A percentile compares a stretch with the other conserved stretches of the same genome.
Evolutionary conservation across 169 alveolate genomes (phyloP).

Genomic region (Ichthyophthirius multifiliis): DNA sequence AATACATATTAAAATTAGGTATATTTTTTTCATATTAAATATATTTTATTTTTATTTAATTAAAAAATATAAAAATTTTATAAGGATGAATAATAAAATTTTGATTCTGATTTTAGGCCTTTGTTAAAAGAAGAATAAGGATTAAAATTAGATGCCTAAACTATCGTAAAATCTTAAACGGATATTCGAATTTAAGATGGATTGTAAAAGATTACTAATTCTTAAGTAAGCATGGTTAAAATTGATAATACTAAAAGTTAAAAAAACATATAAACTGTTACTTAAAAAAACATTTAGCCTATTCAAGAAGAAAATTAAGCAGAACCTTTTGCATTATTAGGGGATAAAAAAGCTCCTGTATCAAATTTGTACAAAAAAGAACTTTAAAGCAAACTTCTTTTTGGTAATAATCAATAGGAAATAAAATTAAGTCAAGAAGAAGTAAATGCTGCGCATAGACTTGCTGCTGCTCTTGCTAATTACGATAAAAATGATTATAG

Average conservation of each 20-base stretch:
- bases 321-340: too few relatives aligned
- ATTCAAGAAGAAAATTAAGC: too few relatives aligned
- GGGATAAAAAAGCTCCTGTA: too few relatives aligned
- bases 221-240: neutral
- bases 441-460: constrained; percentile 27
- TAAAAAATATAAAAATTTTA: neutral
- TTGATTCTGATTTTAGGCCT: constrained; percentile 21
- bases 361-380: neutral
- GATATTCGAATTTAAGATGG: neutral
- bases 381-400: neutral
- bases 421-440: constrained; percentile 4
- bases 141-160: neutral
- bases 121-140: constrained; percentile 15
- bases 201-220: neutral
- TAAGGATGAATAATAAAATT: too few relatives aligned
- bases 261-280: neutral
- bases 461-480: constrained; percentile 42
- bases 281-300: too few relatives aligned
- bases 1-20: constrained; percentile 15
- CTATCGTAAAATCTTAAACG: neutral
- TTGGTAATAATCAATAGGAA: neutral
- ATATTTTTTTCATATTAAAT: neutral
- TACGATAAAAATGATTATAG: constrained; percentile 39
- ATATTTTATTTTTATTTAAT: neutral
- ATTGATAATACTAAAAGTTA: neutral